Conservation (phyloP, 306 rosid species). For the Lotus japonicus region DNA sequence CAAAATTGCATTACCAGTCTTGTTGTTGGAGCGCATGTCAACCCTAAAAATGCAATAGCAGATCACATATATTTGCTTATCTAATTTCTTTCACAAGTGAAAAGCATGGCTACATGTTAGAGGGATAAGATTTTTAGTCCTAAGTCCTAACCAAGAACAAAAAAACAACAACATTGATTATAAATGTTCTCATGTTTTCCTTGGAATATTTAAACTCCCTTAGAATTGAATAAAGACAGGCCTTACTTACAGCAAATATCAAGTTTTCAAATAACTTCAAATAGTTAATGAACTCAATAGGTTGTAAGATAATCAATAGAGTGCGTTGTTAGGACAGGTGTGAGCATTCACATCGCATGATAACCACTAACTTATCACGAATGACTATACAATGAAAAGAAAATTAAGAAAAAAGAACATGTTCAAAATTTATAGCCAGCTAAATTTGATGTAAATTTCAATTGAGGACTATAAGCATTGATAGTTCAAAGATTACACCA, state of each 20-base stretch:
- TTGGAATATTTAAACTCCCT: too few relatives aligned
- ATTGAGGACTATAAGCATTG: background rate
- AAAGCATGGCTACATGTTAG: slow-evolving; percentile 3
- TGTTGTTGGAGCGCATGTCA: slow-evolving; percentile 65
- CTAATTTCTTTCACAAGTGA: background rate
- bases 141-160: background rate
- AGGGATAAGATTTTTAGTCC: background rate
- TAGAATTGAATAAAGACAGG: too few relatives aligned
- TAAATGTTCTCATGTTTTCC: background rate
- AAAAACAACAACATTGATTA: too few relatives aligned
- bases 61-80: background rate
- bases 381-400: background rate
- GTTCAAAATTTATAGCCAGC: background rate
- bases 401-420: background rate
- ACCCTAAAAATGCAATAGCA: slow-evolving; percentile 42
- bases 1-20: slow-evolving; percentile 57
- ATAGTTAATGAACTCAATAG: background rate
- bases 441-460: background rate
- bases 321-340: background rate
- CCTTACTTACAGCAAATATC: background rate
- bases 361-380: background rate
- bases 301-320: background rate
- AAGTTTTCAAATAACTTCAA: background rate
- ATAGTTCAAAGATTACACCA: background rate
- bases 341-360: background rate